Base-by-base conservation (phyloP, 805 yeast species). In the Starmerella etchellsii region DNA sequence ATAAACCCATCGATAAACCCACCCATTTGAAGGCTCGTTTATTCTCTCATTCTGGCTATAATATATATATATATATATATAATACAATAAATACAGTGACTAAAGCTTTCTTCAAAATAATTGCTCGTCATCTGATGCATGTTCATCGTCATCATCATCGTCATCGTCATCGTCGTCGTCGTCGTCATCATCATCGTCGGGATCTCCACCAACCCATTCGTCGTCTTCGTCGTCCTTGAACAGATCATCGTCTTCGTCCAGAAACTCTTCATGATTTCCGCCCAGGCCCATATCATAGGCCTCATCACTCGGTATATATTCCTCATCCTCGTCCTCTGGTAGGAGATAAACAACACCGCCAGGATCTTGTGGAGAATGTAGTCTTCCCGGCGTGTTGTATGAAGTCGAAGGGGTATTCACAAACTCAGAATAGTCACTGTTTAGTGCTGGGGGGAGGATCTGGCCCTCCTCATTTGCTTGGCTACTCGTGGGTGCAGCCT, bases 281-380 rank as follows among this genome's bases (percentile, higher is more conserved):
- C 24, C 37, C 4, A 36, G 33, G n/a, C 39, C 43, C 28, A 40
- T 40, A 15, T 34, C 37, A 15, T 34, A 34, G 9, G 22, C 37
- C n/a, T 34, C 42, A 22, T 42, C 45, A 4, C 37, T 39, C 3
- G 49, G 49, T 4, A 47, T 36, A 26, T 46, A 47, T 34, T 47
- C 51, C 15, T 36, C 44, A 37, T 47, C 51, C 27, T 47, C 50
- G 29, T 47, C 39, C 21, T 47, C 51, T 4, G 51, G 51, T 4
- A 36, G 41, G 10, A 47, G 29, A 32, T 47, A 47, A 4, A 47
- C 51, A 15, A 46, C 36, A 29, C 31, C 32, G 14, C 27, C 36
- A 7, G 27, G 36, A 20, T 33, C 36, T 20, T 23, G 36, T 18
- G 36, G 36, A n/a, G n/a, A n/a, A n/a, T n/a, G n/a, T n/a, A n/a